These are phyloP conservation scores for Atkinsonella hypoxylon DNA, from an alignment of 2,329 filamentous ascomycete species.

Conservation along the genomic window DNA sequence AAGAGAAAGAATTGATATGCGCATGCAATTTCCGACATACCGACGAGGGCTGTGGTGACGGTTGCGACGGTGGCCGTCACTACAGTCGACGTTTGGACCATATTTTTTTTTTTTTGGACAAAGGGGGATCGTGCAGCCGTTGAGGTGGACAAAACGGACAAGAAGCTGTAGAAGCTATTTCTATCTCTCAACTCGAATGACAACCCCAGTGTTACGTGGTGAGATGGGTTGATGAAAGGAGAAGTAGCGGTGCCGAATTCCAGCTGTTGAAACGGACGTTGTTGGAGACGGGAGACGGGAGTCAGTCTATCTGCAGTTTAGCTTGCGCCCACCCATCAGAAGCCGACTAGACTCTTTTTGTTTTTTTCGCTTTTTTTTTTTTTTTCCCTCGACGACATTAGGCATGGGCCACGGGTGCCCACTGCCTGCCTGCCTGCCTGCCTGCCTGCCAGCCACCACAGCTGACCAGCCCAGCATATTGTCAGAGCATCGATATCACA, in stretches of 20 bases:
- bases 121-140: slow-evolving; percentile 1
- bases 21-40: slow-evolving; percentile 26
- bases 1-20: neutral
- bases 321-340: slow-evolving; percentile 3
- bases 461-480: too few species aligned
- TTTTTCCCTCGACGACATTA: slow-evolving; percentile 2
- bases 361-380: slow-evolving; percentile 1
- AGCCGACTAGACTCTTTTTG: slow-evolving; percentile 6
- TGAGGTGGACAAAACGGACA: slow-evolving; percentile 1
- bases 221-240: neutral
- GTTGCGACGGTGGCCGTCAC: slow-evolving; percentile 51
- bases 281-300: neutral
- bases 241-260: neutral
- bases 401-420: neutral
- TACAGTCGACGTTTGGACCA: slow-evolving; percentile 41
- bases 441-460: neutral
- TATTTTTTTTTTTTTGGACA: slow-evolving; percentile 9
- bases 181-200: neutral
- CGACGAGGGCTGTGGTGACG: slow-evolving; percentile 45
- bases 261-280: neutral
- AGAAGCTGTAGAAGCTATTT: neutral
- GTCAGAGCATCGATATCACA: slow-evolving; percentile 11
- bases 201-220: neutral
- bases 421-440: neutral
- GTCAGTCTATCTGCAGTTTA: slow-evolving; percentile 2